Base-by-base conservation (phyloP, 1,284 basidiomycete genomes). In the Takashimella tepidaria region DNA sequence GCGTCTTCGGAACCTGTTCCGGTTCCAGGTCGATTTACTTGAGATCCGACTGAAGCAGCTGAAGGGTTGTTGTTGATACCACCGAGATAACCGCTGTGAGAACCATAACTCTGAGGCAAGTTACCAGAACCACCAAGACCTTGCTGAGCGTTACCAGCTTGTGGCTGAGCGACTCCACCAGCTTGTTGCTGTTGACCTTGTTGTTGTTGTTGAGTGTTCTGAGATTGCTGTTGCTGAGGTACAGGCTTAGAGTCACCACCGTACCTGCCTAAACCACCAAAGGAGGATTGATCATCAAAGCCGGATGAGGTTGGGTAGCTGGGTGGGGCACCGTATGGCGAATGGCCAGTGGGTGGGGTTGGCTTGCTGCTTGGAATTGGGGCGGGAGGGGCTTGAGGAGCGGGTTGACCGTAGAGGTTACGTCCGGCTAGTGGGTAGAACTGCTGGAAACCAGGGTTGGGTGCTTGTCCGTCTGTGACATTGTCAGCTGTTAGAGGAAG, bases 391-490 rank as follows among this genome's bases (percentile, higher is more conserved):
- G 64, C 67, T 53, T 64, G 64, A 41, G 72, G 70, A 27, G 68
- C 66, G 25, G 68, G 64, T 50, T 74, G 73, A 42, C 71, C 70
- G 57, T 76, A 76, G 43, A 72, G 62, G 54, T 62, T 67, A 49
- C 72, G 64, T 23, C 57, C 59, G 31, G 70, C 69, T 55, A 76
- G 64, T 20, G 74, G 74, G 66, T 73, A 75, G 61, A 73, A 76
- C 55, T 70, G 69, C 65, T 75, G 73, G 71, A 70, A 76, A 8
- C 69, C 69, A 37, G 69, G 69, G 47, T 66, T 63, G 47, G 72
- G 73, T 13, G 66, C 70, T 67, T 75, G 72, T 47, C 67, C 67
- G 59, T 76, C 72, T 74, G 53, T 10, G 40, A 26, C n/a, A 11
- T 41, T 5, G 44, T 60, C 42, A 60, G 55, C 24, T 47, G 12